Evolutionary conservation across 2,329 filamentous ascomycete genomes (phyloP), one percentile per base, ranked within the genome.

Genomic region (Ophiostoma novo-ulmi): DNA sequence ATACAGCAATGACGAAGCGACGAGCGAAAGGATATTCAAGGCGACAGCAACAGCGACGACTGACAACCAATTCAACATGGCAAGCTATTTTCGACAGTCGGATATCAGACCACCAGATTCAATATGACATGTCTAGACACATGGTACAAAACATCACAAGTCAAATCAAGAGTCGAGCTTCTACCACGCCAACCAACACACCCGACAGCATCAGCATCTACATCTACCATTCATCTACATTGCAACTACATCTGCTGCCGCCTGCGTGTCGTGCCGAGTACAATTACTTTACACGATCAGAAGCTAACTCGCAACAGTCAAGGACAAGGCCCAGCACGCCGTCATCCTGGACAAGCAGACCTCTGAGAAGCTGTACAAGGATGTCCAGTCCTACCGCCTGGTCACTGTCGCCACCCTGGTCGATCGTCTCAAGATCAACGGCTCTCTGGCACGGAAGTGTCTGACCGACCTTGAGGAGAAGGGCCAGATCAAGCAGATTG

Each of bases 271-370:
- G 52, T 58, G 52, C 52, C n/a, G 52, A 48, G 52, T 31, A 31
- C 52, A 2, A 41, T 5, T 14, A 58, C 52, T 14, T 1, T 58
- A 22, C n/a, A 17, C 52, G 36, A 10, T 26, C 58, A 44, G 3
- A 7, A 7, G 69, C 71, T 71, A 69, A 72, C 68, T 26, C 67
- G 13, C 6, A 61, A 73, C 74, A 80, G 95, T 99, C 88, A 99
- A 99, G 95, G 95, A 99, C 90, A 99, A 99, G 94, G 94, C 95
- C 85, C 91, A 98, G 84, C 95, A 99, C 89, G 92, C 92, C 84
- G 95, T 99, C 85, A 88, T 98, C 81, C 93, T 99, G 85, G 95
- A 99, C 88, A 99, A 99, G 90, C 82, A 87, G 85, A 97, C 91
- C 81, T 91, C 91, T 78, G 95, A 99, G 86, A 97, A 96, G 88